Base-by-base conservation (phyloP, 1,284 basidiomycete genomes). In the Cryptococcus maquisensis region DNA sequence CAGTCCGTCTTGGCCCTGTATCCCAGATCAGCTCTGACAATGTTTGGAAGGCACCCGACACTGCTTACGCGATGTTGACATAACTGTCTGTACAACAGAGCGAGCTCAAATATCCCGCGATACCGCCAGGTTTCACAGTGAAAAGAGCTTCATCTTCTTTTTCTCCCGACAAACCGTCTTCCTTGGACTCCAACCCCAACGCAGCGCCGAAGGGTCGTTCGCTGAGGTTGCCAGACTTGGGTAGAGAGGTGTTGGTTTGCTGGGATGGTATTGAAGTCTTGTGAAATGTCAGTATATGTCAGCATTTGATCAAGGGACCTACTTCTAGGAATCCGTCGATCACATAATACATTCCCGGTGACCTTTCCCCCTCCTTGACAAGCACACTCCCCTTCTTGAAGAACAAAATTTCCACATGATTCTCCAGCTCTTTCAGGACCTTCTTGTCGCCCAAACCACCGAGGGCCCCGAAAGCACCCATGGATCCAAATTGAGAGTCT, bases 311-410 rank as follows among this genome's bases (percentile, higher is more conserved):
- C 32, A 18, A 18, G 8, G 36, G 24, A 63, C 69, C 64, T 36
- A 98, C 92, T 67, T 99, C 95, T 39, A 99, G 78, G 74, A 97
- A 93, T 0, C 95, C 95, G 62, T 98, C 96, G 47, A 99, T 96
- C 42, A 98, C 93, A 67, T 95, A 99, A 80, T 95, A 99, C 24
- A 98, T 79, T 9, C 95, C 95, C 84, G 62, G 58, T 16, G 65
- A 77, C 36, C 60, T 80, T 72, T 99, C 95, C 28, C 93, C 95
- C 6, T 93, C 90, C 67, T 86, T 90, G 13, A 89, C 93, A 16
- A 98, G 77, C 0, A 84, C 85, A 6, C 86, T 87, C 0, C 93
- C 94, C 50, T 90, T 87, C 32, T 88, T 82, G 78, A 90, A 98
- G 74, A 88, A 97, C 42, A 96, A 75, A 54, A 99, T 94, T 73